Conservation (phyloP, 495 filamentous ascomycete species). For the Hypoxylon fuscum region DNA sequence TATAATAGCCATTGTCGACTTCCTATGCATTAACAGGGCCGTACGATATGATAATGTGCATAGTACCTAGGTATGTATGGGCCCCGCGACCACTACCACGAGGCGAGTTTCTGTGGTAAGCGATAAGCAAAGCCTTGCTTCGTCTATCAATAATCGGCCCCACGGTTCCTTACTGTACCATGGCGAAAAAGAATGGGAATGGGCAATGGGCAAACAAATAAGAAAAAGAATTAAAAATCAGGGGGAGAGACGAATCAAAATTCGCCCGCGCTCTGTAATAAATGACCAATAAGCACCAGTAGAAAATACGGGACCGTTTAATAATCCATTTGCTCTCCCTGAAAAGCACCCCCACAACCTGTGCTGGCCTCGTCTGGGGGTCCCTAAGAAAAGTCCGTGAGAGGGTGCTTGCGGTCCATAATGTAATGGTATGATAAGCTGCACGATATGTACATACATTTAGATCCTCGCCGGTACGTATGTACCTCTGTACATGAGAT, state of each 20-base stretch:
- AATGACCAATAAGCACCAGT: conserved; percentile 34
- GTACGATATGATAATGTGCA: no score
- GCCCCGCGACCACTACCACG: not conserved
- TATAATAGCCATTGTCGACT: no score
- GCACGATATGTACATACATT: conserved; percentile 31
- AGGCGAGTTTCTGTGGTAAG: not conserved
- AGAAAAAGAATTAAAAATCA: conserved; percentile 4
- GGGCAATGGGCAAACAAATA: conserved; percentile 8
- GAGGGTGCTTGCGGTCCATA: conserved; percentile 19
- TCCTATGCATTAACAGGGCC: no score
- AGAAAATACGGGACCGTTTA: conserved; percentile 16
- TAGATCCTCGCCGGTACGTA: conserved; percentile 32
- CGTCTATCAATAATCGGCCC: conserved; percentile 23
- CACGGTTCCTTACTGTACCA: conserved; percentile 28
- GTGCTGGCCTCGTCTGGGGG: not conserved
- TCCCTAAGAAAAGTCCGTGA: conserved; percentile 12
- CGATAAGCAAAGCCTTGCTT: not conserved
- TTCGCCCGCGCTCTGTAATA: conserved; percentile 35
- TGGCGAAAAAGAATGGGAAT: not conserved
- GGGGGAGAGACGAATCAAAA: conserved; percentile 38
- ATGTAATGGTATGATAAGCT: conserved; percentile 42
- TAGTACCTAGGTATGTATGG: no score
- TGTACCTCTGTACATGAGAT: not conserved
- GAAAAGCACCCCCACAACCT: conserved; percentile 29
- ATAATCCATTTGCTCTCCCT: conserved; percentile 1